Percentiles rank a stretch among this genome's conserved stretches.
Evolutionary conservation across 225 moss, liverwort and hornwort species (phyloP).

Genomic region (Antitrichia curtipendula): DNA sequence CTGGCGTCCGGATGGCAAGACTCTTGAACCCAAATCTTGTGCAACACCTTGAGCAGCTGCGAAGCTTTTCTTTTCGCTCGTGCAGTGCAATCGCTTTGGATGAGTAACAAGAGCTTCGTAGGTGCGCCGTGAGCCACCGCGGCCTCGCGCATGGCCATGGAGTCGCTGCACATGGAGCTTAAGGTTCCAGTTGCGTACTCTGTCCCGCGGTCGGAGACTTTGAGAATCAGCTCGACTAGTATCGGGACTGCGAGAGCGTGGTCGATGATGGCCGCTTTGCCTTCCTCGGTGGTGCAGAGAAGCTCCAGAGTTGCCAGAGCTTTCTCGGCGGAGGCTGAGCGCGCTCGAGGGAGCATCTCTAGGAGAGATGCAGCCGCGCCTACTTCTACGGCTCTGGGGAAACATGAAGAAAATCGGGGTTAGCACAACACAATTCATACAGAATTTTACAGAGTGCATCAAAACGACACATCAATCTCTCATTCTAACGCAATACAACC

Average conservation of each 20-base stretch:
- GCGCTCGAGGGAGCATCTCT: conserved; percentile 33
- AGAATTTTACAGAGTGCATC: neutral
- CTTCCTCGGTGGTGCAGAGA: conserved; percentile 34
- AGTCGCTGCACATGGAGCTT: conserved; percentile 29
- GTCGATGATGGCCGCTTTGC: conserved; percentile 26
- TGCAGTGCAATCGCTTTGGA: conserved; percentile 67
- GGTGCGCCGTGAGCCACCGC: conserved; percentile 41
- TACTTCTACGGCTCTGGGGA: conserved; percentile 31
- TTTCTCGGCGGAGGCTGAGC: conserved; percentile 42
- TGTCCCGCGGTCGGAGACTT: conserved; percentile 42
- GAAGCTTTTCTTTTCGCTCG: conserved; percentile 64
- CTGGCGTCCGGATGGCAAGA: conserved; percentile 32
- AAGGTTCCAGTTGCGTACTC: conserved; percentile 46
- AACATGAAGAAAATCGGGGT: neutral
- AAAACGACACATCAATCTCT: neutral
- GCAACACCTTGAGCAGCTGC: conserved; percentile 56
- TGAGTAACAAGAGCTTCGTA: conserved; percentile 38
- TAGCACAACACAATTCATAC: neutral
- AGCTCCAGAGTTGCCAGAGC: conserved; percentile 43
- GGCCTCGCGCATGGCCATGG: conserved; percentile 17
- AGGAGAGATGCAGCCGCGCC: conserved; percentile 27
- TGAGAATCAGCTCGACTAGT: conserved; percentile 40
- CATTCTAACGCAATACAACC: neutral
- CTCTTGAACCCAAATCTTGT: conserved; percentile 59
- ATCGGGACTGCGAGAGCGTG: conserved; percentile 42